A percentile compares a stretch with the other conserved stretches of the same genome.
These are phyloP conservation scores for Discostella stelligeroides DNA, from an alignment of 108 stramenopile genomes.

Conservation along the genomic window DNA sequence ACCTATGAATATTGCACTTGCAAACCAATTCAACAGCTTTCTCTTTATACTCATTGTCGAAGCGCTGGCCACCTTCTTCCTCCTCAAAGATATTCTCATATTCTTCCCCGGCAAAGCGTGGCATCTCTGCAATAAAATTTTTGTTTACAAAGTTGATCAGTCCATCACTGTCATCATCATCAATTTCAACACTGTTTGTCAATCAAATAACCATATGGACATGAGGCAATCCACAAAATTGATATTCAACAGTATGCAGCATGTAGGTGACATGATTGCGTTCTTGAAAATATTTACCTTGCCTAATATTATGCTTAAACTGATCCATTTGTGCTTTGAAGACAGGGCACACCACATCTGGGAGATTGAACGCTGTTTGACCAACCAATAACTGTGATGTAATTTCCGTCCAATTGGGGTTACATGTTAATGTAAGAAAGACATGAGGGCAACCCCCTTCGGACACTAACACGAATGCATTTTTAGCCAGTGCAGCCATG, in stretches of 20 bases:
- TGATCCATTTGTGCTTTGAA: neutral
- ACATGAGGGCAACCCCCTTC: neutral
- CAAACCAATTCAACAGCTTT: neutral
- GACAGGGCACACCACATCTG: neutral
- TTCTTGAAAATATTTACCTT: neutral
- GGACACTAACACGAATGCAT: too few species aligned
- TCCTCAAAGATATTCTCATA: neutral
- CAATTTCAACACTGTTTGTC: too few species aligned
- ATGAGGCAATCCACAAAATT: neutral
- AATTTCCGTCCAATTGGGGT: slow-evolving; percentile 1
- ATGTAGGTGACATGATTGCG: neutral
- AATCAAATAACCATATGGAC: too few species aligned
- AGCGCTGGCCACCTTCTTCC: neutral
- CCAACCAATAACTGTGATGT: neutral
- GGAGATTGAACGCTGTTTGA: neutral
- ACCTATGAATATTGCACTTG: neutral
- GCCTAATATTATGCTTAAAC: neutral
- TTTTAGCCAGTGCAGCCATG: slow-evolving; percentile 1
- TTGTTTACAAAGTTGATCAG: too few species aligned
- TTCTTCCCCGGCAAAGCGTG: neutral
- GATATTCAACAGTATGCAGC: neutral
- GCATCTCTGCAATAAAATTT: too few species aligned
- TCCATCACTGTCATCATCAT: neutral
- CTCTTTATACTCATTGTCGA: too few species aligned
- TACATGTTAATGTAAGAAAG: neutral